Evolutionary conservation across 305 asterid species (phyloP), one percentile per base, ranked within the genome.

Genomic region (Withania somnifera): DNA sequence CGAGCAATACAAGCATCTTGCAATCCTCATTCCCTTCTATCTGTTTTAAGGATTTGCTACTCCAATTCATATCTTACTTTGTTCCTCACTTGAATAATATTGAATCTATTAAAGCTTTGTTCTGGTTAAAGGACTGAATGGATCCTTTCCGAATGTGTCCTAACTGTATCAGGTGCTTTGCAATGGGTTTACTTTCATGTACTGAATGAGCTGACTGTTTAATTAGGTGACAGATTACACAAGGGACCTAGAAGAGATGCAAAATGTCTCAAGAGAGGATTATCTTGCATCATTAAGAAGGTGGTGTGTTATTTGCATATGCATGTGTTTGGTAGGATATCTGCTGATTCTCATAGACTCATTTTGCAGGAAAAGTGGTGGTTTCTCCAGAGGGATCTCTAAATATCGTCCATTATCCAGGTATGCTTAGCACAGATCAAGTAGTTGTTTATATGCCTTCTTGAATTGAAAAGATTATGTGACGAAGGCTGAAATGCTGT

Each of bases 161-260:
- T 6, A 73, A 47, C 58, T 71, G 58, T 71, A 14, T 75, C 6
- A 75, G 45, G 45, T 50, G 80, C 26, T 50, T 28, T 28, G 45
- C 80, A 50, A 28, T 75, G 47, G 40, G 3, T 75, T 50, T 50
- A 75, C 30, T 26, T 73, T 50, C 63, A 26, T n/a, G n/a, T n/a
- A n/a, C n/a, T n/a, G n/a, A n/a, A n/a, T n/a, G n/a, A n/a, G 80
- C 45, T 86, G 61, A 73, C 87, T 83, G 28, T 81, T 32, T 32
- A 28, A 50, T 45, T 32, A 96, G 99, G 99, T 96, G 84, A 96
- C 93, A 77, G 98, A 96, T 87, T 96, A 96, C 81, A 69, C 93
- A 47, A 91, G 98, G 90, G 99, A 96, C 88, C 97, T 96, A 20
- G 99, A 92, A 87, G 99, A 96, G 91, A 96, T 96, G 99, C 98